Evolutionary conservation across 805 yeast species (phyloP).

Genomic region (Candida khao-thaluensis): DNA sequence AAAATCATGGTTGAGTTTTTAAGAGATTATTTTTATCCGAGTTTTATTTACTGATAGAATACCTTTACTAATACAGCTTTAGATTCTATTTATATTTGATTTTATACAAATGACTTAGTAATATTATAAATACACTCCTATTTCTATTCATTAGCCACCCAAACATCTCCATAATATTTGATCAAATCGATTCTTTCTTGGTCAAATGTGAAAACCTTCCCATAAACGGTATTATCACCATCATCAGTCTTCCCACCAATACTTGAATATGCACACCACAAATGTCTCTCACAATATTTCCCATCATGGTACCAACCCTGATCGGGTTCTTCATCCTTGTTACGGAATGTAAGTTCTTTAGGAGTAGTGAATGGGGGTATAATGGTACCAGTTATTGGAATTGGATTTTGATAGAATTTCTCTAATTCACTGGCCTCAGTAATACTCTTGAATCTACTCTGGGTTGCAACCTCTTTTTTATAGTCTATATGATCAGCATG

Average conservation of each 20-base stretch:
- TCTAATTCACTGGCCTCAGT: slow-evolving; percentile 24
- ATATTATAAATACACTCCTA: too few species aligned
- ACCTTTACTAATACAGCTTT: too few species aligned
- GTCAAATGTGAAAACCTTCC: slow-evolving; percentile 15
- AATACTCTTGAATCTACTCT: slow-evolving; percentile 24
- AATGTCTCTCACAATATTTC: slow-evolving; percentile 51
- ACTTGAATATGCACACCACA: slow-evolving; percentile 61
- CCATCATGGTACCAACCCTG: slow-evolving; percentile 49
- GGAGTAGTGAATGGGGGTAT: slow-evolving; percentile 52
- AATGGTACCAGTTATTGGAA: slow-evolving; percentile 46
- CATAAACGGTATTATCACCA: slow-evolving; percentile 25
- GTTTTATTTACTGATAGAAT: too few species aligned
- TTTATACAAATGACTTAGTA: too few species aligned
- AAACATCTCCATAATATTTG: neutral
- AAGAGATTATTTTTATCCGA: too few species aligned
- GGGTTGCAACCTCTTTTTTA: slow-evolving; percentile 28
- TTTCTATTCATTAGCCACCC: slow-evolving; percentile 21
- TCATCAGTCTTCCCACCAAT: slow-evolving; percentile 45
- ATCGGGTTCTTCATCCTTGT: slow-evolving; percentile 43
- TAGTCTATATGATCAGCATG: slow-evolving; percentile 31
- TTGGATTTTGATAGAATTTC: slow-evolving; percentile 28
- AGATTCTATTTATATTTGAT: too few species aligned
- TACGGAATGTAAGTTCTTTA: slow-evolving; percentile 32
- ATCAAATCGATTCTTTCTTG: slow-evolving; percentile 14
- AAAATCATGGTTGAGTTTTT: too few species aligned